Evolutionary conservation across 805 yeast species (phyloP).

Genomic region (Candida yuanshanica): DNA sequence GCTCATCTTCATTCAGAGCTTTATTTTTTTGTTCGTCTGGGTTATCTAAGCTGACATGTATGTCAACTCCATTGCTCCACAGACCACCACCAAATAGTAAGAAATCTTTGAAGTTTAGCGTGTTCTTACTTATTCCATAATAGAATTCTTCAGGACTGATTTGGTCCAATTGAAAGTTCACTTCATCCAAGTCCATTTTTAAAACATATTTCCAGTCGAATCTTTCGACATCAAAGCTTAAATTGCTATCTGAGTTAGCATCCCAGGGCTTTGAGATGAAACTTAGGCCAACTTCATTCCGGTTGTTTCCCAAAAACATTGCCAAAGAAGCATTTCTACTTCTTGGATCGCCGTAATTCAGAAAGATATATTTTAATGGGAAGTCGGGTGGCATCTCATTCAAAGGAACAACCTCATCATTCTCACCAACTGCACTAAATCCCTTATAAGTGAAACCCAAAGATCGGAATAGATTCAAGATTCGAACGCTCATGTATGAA

Average conservation of each 20-base stretch:
- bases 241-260: background rate
- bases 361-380: background rate
- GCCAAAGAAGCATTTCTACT: conserved; percentile 3
- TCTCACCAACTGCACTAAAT: background rate
- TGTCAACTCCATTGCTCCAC: background rate
- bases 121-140: background rate
- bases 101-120: background rate
- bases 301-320: conserved; percentile 3
- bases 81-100: conserved; percentile 1
- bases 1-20: too few relatives aligned
- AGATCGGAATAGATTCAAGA: background rate
- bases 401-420: background rate
- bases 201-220: conserved; percentile 1
- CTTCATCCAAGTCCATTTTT: conserved; percentile 1
- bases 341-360: background rate
- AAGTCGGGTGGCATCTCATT: background rate
- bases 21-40: too few relatives aligned
- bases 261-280: conserved; percentile 3
- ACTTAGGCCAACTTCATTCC: conserved; percentile 2
- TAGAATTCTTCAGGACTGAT: conserved; percentile 2
- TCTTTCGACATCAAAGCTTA: too few relatives aligned
- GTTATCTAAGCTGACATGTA: background rate
- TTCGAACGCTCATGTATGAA: background rate
- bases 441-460: background rate
- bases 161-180: conserved; percentile 1